phyloP scores from a whole-genome alignment of 257 asterid species.

The Gynochthodes officinalis region DNA sequence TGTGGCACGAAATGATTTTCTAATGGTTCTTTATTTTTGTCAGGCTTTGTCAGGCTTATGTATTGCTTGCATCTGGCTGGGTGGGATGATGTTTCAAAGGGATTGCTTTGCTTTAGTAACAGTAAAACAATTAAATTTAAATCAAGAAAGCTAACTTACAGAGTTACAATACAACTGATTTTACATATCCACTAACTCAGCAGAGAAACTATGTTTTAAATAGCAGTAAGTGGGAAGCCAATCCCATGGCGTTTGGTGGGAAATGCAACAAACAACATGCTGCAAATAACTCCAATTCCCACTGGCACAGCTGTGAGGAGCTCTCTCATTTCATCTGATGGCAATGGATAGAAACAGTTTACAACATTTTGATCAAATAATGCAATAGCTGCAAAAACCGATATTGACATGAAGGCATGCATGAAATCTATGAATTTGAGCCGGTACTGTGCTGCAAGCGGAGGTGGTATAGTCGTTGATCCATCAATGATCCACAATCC shows the following conservation, averaged over 20 bases:
- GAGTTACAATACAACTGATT: not conserved
- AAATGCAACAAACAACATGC: conserved; percentile 77
- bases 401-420: conserved; percentile 83
- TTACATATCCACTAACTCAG: not conserved
- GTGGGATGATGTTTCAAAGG: not conserved
- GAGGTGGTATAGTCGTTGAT: conserved; percentile 45
- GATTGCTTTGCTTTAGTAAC: not conserved
- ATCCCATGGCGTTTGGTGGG: conserved; percentile 88
- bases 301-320: conserved; percentile 75
- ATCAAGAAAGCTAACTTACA: not conserved
- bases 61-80: not conserved
- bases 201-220: conserved; percentile 14
- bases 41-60: not conserved
- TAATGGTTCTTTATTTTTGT: not conserved
- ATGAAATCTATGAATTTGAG: conserved; percentile 66
- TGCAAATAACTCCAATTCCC: conserved; percentile 78
- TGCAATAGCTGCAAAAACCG: conserved; percentile 75
- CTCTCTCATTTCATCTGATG: conserved; percentile 53
- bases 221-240: conserved; percentile 72
- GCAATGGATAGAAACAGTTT: conserved; percentile 73
- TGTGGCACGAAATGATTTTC: not conserved
- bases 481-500: conserved; percentile 92
- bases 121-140: not conserved
- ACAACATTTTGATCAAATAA: conserved; percentile 71
- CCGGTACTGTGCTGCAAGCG: conserved; percentile 49